Percentiles rank a stretch among this genome's conserved stretches.
These are phyloP conservation scores for Colletotrichum tanaceti DNA, from an alignment of 2,329 filamentous ascomycete genomes.

Conservation along the genomic window DNA sequence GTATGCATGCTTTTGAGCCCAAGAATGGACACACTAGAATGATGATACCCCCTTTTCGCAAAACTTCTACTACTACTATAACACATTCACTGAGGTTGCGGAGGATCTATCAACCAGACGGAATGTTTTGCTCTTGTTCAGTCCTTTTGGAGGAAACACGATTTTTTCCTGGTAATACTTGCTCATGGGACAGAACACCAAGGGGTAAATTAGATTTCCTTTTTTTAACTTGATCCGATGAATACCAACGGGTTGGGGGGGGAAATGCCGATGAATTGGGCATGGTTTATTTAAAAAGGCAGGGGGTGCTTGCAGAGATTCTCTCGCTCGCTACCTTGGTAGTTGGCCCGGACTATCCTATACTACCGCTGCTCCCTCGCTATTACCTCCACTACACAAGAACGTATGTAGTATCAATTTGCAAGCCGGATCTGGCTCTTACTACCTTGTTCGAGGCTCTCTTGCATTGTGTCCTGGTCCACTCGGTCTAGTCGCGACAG, in stretches of 20 bases:
- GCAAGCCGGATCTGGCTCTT: constrained; percentile 16
- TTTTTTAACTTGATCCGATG: constrained; percentile 31
- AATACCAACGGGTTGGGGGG: constrained; percentile 7
- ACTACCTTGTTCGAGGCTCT: not conserved
- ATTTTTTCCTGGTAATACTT: not conserved
- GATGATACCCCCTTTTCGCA: constrained; percentile 55
- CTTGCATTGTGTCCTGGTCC: not conserved
- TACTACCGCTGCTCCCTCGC: not conserved
- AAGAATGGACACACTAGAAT: constrained; percentile 43
- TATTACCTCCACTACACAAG: constrained; percentile 29
- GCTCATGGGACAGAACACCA: not conserved
- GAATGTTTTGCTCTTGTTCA: constrained; percentile 8
- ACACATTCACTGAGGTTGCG: constrained; percentile 12
- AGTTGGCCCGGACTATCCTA: constrained; percentile 14
- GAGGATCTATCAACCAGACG: constrained; percentile 19
- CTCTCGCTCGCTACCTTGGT: constrained; percentile 18
- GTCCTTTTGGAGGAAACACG: not conserved
- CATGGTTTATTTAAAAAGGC: constrained; percentile 1
- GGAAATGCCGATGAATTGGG: constrained; percentile 29
- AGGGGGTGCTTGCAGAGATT: not conserved
- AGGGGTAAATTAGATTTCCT: constrained; percentile 30
- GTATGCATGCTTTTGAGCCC: constrained; percentile 35
- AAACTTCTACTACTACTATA: constrained; percentile 21
- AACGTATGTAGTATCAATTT: constrained; percentile 44
- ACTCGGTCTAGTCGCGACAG: too few relatives aligned